phyloP scores from a whole-genome alignment of 2,329 filamentous ascomycete species.

The Onygenales sp. region DNA sequence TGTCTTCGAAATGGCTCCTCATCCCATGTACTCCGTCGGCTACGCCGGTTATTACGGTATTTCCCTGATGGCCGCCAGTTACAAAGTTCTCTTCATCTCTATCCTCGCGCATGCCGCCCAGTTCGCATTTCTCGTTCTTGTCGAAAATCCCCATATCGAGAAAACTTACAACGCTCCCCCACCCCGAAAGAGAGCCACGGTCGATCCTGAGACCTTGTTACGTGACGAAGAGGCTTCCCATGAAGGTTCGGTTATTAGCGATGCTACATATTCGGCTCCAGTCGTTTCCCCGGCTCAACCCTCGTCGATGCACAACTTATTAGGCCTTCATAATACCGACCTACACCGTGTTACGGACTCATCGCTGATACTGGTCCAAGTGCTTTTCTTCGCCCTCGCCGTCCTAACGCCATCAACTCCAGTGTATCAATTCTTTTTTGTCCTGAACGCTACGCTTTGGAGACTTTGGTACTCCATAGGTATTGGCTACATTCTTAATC shows the following conservation, averaged over 20 bases:
- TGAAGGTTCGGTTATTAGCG: conserved; percentile 25
- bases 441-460: conserved; percentile 71
- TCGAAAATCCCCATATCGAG: conserved; percentile 97
- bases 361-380: conserved; percentile 64
- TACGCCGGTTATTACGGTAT: conserved; percentile 98
- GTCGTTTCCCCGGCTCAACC: conserved; percentile 44
- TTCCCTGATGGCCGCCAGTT: conserved; percentile 95
- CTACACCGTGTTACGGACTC: conserved; percentile 79
- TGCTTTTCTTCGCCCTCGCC: conserved; percentile 66
- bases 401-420: conserved; percentile 68
- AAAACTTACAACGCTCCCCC: conserved; percentile 91
- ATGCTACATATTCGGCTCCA: conserved; percentile 28
- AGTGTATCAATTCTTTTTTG: conserved; percentile 67
- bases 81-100: conserved; percentile 94
- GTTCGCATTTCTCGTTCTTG: conserved; percentile 80
- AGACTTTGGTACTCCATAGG: conserved; percentile 87
- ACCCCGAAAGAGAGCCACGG: conserved; percentile 47
- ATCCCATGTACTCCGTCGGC: conserved; percentile 97
- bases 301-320: conserved; percentile 66
- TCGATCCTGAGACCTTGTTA: conserved; percentile 19
- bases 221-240: conserved; percentile 21
- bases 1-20: conserved; percentile 97
- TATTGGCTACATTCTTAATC: conserved; percentile 72
- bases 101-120: conserved; percentile 90
- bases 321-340: conserved; percentile 78